These are phyloP conservation scores for Acrasis kona DNA, from an alignment of 78 protist species.

Conservation along the genomic window DNA sequence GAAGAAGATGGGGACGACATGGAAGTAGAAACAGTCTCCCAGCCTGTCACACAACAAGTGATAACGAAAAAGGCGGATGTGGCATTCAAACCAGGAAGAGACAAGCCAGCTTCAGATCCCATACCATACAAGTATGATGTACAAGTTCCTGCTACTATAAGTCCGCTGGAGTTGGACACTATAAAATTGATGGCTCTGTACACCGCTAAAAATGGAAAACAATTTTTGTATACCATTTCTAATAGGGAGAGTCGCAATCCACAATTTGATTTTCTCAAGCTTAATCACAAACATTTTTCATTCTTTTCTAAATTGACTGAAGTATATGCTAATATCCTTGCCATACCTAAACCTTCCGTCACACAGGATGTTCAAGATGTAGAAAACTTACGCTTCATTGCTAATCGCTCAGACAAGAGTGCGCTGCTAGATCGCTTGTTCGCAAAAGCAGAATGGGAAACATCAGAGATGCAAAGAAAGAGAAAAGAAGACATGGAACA, in stretches of 20 bases:
- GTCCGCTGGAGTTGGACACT: background rate
- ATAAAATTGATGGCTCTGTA: background rate
- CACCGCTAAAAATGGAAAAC: background rate
- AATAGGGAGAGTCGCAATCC: background rate
- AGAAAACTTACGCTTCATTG: background rate
- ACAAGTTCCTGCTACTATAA: background rate
- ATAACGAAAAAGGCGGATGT: background rate
- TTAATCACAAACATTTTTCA: background rate
- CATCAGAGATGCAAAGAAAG: background rate
- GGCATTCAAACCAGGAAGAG: no score
- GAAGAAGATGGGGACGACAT: no score
- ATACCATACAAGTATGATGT: background rate
- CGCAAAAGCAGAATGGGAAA: constrained; percentile 16
- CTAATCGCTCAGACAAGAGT: background rate
- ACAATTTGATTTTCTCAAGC: background rate
- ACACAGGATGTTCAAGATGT: no score
- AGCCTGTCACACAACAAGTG: background rate
- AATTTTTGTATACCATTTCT: background rate
- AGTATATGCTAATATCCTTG: background rate
- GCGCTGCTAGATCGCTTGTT: background rate
- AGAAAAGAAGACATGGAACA: background rate
- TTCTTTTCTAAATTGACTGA: background rate
- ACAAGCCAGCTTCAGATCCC: background rate
- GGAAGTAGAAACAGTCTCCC: background rate
- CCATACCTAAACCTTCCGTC: background rate